Conservation (phyloP, 495 filamentous ascomycete species). For the Penicillium riverlandense region DNA sequence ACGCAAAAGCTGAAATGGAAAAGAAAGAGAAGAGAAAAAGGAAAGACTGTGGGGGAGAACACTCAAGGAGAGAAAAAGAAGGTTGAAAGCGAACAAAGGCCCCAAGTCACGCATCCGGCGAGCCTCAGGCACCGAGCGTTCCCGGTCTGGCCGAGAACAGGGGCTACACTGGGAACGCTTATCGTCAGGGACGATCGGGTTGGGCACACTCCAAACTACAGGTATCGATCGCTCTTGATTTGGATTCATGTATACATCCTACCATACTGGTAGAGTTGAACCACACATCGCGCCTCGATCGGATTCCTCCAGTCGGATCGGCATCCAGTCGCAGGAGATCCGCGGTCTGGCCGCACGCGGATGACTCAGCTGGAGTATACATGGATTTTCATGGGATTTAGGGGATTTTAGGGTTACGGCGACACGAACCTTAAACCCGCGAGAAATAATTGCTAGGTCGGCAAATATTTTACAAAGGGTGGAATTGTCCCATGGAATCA, state of each 20-base stretch:
- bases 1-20: conserved; percentile 18
- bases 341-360: conserved; percentile 9
- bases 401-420: no score
- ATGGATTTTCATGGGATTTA: background rate
- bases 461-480: background rate
- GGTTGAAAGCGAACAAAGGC: conserved; percentile 4
- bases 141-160: conserved; percentile 20
- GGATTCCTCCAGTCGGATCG: conserved; percentile 14
- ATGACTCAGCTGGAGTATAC: background rate
- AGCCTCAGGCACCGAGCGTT: conserved; percentile 19
- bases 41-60: background rate
- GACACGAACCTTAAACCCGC: no score
- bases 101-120: conserved; percentile 10
- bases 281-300: conserved; percentile 1
- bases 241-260: background rate
- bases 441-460: background rate
- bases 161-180: conserved; percentile 1
- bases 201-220: background rate
- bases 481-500: background rate
- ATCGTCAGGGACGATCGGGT: background rate
- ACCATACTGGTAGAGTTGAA: no score
- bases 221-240: no score
- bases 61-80: conserved; percentile 1
- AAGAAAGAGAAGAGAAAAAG: conserved; percentile 7
- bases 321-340: conserved; percentile 11